Conservation (phyloP, 2,329 filamentous ascomycete genomes). For the Nannizzia gypsea region DNA sequence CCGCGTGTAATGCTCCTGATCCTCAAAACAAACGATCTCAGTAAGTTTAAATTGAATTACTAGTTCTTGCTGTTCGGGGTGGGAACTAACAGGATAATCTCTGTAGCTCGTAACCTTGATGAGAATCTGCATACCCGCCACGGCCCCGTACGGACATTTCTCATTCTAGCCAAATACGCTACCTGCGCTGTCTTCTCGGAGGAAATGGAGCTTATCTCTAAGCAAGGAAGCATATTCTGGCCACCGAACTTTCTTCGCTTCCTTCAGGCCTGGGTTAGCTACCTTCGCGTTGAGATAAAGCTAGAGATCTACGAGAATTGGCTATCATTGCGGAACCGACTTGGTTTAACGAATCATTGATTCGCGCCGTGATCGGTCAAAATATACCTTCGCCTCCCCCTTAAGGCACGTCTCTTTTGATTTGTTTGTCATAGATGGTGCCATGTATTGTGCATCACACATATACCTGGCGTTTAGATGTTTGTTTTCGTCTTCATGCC, state of each 20-base stretch:
- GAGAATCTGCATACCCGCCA: slow-evolving; percentile 56
- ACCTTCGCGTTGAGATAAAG: slow-evolving; percentile 46
- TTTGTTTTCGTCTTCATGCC: no score
- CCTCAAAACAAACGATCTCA: slow-evolving; percentile 94
- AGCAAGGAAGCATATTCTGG: slow-evolving; percentile 41
- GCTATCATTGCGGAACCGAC: slow-evolving; percentile 39
- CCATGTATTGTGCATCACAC: not conserved
- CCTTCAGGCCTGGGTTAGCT: slow-evolving; percentile 42
- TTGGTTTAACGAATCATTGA: slow-evolving; percentile 31
- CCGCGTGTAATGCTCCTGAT: slow-evolving; percentile 89
- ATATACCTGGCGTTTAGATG: not conserved
- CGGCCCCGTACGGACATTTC: slow-evolving; percentile 50
- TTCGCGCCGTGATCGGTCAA: not conserved
- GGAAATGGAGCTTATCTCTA: slow-evolving; percentile 40
- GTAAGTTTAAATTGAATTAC: slow-evolving; percentile 28
- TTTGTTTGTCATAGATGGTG: not conserved
- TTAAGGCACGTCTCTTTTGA: not conserved
- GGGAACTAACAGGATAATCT: not conserved
- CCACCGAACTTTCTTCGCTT: slow-evolving; percentile 42
- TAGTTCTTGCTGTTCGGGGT: not conserved
- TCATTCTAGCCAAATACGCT: slow-evolving; percentile 54
- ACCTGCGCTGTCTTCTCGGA: slow-evolving; percentile 52
- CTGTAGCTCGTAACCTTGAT: slow-evolving; percentile 65
- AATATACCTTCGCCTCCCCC: not conserved
- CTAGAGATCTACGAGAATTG: slow-evolving; percentile 48